Evolutionary conservation across 306 rosid species (phyloP).

Genomic region (Canavalia ensiformis): DNA sequence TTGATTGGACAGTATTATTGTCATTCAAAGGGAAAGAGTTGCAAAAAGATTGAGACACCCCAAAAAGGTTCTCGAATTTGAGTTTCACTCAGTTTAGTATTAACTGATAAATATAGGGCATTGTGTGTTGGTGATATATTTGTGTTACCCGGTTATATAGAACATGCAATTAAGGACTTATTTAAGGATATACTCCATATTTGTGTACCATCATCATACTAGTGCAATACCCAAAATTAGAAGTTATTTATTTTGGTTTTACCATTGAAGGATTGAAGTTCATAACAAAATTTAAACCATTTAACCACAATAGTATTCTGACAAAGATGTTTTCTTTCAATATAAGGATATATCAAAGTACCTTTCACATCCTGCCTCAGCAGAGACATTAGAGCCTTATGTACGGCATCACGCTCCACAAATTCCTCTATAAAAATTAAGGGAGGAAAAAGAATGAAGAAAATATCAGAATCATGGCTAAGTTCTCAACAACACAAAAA

Average conservation of each 20-base stretch:
- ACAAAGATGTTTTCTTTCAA: not conserved
- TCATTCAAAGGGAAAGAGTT: slow-evolving; percentile 6
- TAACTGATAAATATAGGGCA: slow-evolving; percentile 21
- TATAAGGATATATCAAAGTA: slow-evolving; percentile 44
- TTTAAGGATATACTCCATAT: no score
- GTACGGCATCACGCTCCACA: slow-evolving; percentile 99
- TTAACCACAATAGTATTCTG: slow-evolving; percentile 22
- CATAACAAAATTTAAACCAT: slow-evolving; percentile 1
- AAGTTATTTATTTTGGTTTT: slow-evolving; percentile 5
- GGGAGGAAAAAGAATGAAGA: not conserved
- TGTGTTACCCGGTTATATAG: not conserved
- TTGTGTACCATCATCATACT: slow-evolving; percentile 22
- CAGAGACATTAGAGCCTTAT: slow-evolving; percentile 95
- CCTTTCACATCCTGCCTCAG: slow-evolving; percentile 98
- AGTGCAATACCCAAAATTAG: slow-evolving; percentile 18
- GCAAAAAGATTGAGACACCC: slow-evolving; percentile 7
- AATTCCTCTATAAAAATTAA: slow-evolving; percentile 79
- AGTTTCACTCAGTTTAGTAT: slow-evolving; percentile 32
- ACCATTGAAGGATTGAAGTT: slow-evolving; percentile 10
- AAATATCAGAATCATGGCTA: slow-evolving; percentile 49
- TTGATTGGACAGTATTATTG: slow-evolving; percentile 22
- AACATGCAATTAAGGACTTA: not conserved
- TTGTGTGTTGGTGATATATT: slow-evolving; percentile 7
- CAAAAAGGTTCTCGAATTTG: not conserved
- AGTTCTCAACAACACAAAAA: slow-evolving; percentile 6